Evolutionary conservation across 352 stramenopile species (phyloP).

Genomic region (Phytophthora macrochlamydospora): DNA sequence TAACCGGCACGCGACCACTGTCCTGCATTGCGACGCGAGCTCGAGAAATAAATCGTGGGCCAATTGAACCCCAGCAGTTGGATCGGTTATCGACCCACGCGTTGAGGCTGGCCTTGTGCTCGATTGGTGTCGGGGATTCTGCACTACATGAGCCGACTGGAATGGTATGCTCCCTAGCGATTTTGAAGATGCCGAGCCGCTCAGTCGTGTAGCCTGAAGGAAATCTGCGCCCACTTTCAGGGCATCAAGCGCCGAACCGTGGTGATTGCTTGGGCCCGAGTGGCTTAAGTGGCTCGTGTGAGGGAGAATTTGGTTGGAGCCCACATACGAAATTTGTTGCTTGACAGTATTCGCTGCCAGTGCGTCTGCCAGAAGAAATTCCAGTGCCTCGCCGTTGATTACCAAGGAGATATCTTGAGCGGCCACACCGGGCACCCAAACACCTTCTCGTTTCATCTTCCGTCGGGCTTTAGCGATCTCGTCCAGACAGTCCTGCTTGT

Average conservation of each 20-base stretch:
- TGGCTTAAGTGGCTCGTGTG: conserved; percentile 12
- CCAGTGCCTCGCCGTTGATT: conserved; percentile 83
- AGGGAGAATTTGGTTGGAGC: conserved; percentile 23
- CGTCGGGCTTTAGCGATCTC: conserved; percentile 76
- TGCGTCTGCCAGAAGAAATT: conserved; percentile 65
- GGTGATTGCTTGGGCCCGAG: conserved; percentile 4
- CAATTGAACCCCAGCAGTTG: conserved; percentile 22
- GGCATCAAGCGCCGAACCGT: conserved; percentile 9
- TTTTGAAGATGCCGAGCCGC: conserved; percentile 56
- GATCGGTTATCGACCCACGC: conserved; percentile 34
- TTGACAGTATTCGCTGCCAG: conserved; percentile 21
- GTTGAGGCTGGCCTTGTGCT: conserved; percentile 38
- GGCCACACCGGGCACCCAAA: conserved; percentile 78
- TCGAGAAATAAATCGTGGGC: conserved; percentile 81
- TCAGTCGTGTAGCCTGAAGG: conserved; percentile 15
- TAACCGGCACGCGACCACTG: conserved; percentile 87
- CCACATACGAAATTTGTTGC: conserved; percentile 18
- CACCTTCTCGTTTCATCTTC: conserved; percentile 77
- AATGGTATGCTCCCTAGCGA: conserved; percentile 49
- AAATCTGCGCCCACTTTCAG: conserved; percentile 17
- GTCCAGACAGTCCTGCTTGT: conserved; percentile 77
- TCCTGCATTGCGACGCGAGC: conserved; percentile 83
- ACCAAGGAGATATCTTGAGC: conserved; percentile 80
- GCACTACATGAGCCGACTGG: conserved; percentile 21
- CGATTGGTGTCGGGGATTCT: conserved; percentile 33